Evolutionary conservation across 352 stramenopile species (phyloP), one percentile per base, ranked within the genome.

Genomic region (Phytophthora idaei): DNA sequence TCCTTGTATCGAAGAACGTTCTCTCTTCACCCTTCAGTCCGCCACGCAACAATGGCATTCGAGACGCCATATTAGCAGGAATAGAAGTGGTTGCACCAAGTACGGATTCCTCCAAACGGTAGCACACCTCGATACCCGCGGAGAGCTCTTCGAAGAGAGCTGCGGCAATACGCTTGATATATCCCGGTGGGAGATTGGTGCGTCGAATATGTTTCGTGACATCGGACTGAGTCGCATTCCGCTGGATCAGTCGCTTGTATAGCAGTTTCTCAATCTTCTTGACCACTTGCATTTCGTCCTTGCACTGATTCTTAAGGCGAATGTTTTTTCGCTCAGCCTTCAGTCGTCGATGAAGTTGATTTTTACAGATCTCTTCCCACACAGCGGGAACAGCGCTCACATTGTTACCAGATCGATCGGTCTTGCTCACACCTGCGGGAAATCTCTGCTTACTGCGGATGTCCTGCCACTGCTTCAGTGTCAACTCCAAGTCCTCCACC

Each of bases 401-500:
- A n/a, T 42, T 3, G 12, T 42, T 42, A 5, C 1, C 36, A 5
- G 12, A 42, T 42, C 12, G 10, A 42, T 42, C 5, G 4, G 36
- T n/a, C 36, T 42, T 42, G 36, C n/a, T 9, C 36, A n/a, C n/a
- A 42, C 12, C 5, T 7, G 36, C 36, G 36, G 36, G 36, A 34
- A 36, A 9, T 46, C 4, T 53, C 31, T 47, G 44, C 36, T 41
- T 46, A 7, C 9, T 50, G 39, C 56, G 51, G n/a, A 58, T 34
- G 3, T 37, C 31, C 34, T 66, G 57, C 25, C 65, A 50, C 36
- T 66, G 41, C 14, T 57, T 51, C 5, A 76, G 21, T 17, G 51
- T 64, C 3, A 59, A 34, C 21, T 76, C 36, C 49, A 76, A 37
- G 6, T 62, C 56, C 7, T 56, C 17, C 28, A 32, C 60, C 17